These are phyloP conservation scores for Casuarina glauca DNA, from an alignment of 306 rosid genomes.

Conservation along the genomic window DNA sequence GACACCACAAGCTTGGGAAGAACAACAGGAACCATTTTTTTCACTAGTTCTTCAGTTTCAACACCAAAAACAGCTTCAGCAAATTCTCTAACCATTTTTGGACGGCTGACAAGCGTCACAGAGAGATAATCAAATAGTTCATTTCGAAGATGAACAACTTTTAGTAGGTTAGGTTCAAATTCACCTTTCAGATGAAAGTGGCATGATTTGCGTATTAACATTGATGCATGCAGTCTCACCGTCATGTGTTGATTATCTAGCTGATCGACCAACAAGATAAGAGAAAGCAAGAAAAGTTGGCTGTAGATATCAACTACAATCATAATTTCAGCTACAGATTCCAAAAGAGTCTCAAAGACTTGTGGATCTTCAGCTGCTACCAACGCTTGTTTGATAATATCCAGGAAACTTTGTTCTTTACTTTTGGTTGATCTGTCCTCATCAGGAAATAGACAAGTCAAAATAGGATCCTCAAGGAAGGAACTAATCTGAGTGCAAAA, in stretches of 20 bases:
- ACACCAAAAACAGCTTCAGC: conserved; percentile 86
- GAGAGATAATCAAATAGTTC: conserved; percentile 81
- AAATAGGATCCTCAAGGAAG: conserved; percentile 57
- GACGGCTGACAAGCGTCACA: conserved; percentile 59
- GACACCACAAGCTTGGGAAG: conserved; percentile 91
- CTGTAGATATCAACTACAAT: conserved; percentile 61
- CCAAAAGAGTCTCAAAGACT: conserved; percentile 71
- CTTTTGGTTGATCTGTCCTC: conserved; percentile 44
- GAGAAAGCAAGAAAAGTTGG: conserved; percentile 59
- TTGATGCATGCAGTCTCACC: conserved; percentile 77
- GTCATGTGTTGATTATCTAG: conserved; percentile 78
- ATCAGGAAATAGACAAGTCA: conserved; percentile 50
- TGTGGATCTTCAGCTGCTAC: conserved; percentile 53
- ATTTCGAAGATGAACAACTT: conserved; percentile 67
- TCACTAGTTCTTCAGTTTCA: conserved; percentile 68
- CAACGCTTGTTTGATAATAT: conserved; percentile 56
- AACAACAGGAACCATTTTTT: conserved; percentile 83
- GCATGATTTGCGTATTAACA: conserved; percentile 73
- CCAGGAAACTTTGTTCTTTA: conserved; percentile 61
- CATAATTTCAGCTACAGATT: conserved; percentile 78
- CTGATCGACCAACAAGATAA: conserved; percentile 78
- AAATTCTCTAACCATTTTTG: conserved; percentile 77
- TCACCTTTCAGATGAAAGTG: conserved; percentile 75
- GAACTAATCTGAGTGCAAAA: conserved; percentile 80
- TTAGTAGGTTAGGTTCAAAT: conserved; percentile 53